Percentiles rank a stretch among this genome's conserved stretches.
Evolutionary conservation across 148 eudicot species (phyloP).

Genomic region (Oxyria digyna): DNA sequence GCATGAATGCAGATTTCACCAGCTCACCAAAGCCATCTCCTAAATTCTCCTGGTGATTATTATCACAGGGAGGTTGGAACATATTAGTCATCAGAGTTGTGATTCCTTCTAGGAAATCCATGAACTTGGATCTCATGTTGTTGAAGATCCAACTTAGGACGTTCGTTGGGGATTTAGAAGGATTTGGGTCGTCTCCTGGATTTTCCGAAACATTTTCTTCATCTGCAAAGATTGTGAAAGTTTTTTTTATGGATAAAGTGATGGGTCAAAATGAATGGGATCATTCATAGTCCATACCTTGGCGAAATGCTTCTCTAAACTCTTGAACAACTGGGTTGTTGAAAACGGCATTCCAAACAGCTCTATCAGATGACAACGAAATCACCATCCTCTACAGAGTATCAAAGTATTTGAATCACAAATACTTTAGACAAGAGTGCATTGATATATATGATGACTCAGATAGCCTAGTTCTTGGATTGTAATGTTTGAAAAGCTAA

Average conservation of each 20-base stretch:
- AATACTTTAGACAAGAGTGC: neutral
- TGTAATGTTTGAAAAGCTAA: neutral
- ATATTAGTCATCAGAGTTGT: slow-evolving; percentile 10
- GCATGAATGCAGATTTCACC: slow-evolving; percentile 29
- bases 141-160: slow-evolving; percentile 28
- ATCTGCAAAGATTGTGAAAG: slow-evolving; percentile 17
- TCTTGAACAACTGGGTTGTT: slow-evolving; percentile 35
- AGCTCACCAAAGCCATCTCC: slow-evolving; percentile 23
- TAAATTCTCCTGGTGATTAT: slow-evolving; percentile 11
- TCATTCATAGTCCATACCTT: slow-evolving; percentile 22
- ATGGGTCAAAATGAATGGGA: neutral
- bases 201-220: slow-evolving; percentile 9
- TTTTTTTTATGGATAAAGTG: too few species aligned
- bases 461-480: too few species aligned
- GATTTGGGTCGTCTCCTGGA: slow-evolving; percentile 15
- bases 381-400: slow-evolving; percentile 30
- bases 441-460: too few species aligned
- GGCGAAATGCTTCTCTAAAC: slow-evolving; percentile 22
- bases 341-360: slow-evolving; percentile 46
- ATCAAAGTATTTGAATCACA: neutral
- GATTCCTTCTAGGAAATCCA: slow-evolving; percentile 20
- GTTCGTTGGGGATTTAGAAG: slow-evolving; percentile 3
- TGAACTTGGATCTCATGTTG: slow-evolving; percentile 21
- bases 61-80: neutral
- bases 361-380: slow-evolving; percentile 38